Percentiles rank a stretch among this genome's conserved stretches.
phyloP scores from a whole-genome alignment of 768 basidiomycete species.

The Suillus bovinus region DNA sequence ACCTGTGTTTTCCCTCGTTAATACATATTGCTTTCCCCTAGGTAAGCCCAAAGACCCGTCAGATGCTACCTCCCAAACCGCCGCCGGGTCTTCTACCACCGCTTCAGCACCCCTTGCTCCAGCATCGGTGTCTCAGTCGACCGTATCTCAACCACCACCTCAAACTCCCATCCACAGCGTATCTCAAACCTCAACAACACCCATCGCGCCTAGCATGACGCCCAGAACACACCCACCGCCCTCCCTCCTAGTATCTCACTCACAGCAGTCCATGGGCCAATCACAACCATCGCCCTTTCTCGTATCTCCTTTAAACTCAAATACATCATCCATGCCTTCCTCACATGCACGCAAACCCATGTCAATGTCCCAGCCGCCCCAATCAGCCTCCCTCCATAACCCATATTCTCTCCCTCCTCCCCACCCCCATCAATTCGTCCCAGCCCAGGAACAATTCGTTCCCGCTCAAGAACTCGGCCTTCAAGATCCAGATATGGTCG shows the following conservation, averaged over 20 bases:
- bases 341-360: slow-evolving; percentile 9
- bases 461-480: slow-evolving; percentile 51
- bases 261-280: slow-evolving; percentile 9
- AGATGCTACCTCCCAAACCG: slow-evolving; percentile 9
- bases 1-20: neutral
- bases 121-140: slow-evolving; percentile 8
- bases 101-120: slow-evolving; percentile 13
- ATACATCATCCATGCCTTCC: neutral
- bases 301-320: slow-evolving; percentile 18
- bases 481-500: slow-evolving; percentile 53
- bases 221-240: slow-evolving; percentile 34
- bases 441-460: slow-evolving; percentile 42
- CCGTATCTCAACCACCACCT: slow-evolving; percentile 10
- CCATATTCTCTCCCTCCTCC: slow-evolving; percentile 5
- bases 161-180: slow-evolving; percentile 21
- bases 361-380: slow-evolving; percentile 1
- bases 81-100: slow-evolving; percentile 13
- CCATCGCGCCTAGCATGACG: slow-evolving; percentile 29
- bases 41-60: slow-evolving; percentile 26
- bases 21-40: slow-evolving; percentile 13
- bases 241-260: slow-evolving; percentile 24
- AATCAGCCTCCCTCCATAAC: neutral
- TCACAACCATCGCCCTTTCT: slow-evolving; percentile 19
- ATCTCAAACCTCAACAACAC: slow-evolving; percentile 8
- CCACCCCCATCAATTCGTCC: slow-evolving; percentile 1